phyloP scores from a whole-genome alignment of 176 grass and related monocot genomes.

The Oryza brachyantha region DNA sequence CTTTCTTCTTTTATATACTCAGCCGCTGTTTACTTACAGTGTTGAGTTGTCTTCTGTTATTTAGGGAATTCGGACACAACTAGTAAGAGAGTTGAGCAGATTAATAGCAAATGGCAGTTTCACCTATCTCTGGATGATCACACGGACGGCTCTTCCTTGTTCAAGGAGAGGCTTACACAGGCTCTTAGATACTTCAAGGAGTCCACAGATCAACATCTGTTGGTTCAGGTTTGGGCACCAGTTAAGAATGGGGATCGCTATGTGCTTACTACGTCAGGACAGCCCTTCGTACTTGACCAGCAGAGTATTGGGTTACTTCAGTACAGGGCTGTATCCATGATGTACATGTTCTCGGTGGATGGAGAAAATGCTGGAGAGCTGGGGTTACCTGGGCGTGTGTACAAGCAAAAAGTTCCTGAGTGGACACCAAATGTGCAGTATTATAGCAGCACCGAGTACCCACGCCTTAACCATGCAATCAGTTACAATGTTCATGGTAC shows the following conservation, averaged over 20 bases:
- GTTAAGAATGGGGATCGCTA: slow-evolving; percentile 71
- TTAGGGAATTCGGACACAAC: slow-evolving; percentile 50
- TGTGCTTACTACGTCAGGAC: slow-evolving; percentile 93
- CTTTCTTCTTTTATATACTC: slow-evolving; percentile 10
- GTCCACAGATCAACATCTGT: slow-evolving; percentile 76
- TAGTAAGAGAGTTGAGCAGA: slow-evolving; percentile 43
- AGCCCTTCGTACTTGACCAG: slow-evolving; percentile 83
- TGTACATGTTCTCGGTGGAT: slow-evolving; percentile 88
- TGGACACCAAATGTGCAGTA: slow-evolving; percentile 98
- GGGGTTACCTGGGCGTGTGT: slow-evolving; percentile 89
- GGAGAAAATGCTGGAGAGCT: slow-evolving; percentile 63
- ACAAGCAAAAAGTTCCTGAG: slow-evolving; percentile 84
- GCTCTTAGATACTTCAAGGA: slow-evolving; percentile 93
- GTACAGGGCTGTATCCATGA: slow-evolving; percentile 87
- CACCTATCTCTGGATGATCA: slow-evolving; percentile 45
- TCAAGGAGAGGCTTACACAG: slow-evolving; percentile 81
- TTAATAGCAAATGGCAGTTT: slow-evolving; percentile 48
- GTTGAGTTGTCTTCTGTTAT: slow-evolving; percentile 11
- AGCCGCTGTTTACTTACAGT: slow-evolving; percentile 1
- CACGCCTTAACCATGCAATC: slow-evolving; percentile 82
- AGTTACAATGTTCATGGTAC: slow-evolving; percentile 86
- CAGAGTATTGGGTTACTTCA: slow-evolving; percentile 74
- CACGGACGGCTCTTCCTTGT: slow-evolving; percentile 49
- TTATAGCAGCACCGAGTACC: slow-evolving; percentile 82
- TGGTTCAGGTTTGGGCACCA: slow-evolving; percentile 97